Evolutionary conservation across 2,329 filamentous ascomycete species (phyloP), one percentile per base, ranked within the genome.

Genomic region (Trichoderma atrobrunneum): DNA sequence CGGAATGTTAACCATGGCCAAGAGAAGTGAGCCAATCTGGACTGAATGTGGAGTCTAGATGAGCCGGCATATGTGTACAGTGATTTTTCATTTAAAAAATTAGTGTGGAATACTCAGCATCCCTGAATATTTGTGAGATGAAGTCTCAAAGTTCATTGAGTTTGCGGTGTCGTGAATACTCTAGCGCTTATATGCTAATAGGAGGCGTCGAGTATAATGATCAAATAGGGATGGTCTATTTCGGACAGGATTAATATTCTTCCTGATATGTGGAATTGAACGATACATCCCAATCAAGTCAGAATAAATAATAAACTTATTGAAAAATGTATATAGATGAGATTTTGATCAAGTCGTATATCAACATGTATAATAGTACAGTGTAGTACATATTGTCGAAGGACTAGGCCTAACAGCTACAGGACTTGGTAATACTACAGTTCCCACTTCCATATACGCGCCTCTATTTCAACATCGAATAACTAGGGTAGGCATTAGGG

Each of bases 1-100:
- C n/a, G 60, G 60, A 62, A 62, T 28, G 34, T 62, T 62, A 18
- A 43, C 60, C 60, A 62, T 62, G 34, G 24, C 60, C 24, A 28
- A 3, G 24, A 10, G 11, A 26, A 51, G 4, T 18, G 24, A 51
- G n/a, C 48, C n/a, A 51, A 24, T 51, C n/a, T 24, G 18, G 10
- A 51, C 2, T 30, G 7, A 30, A 61, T 18, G n/a, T 28, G 11
- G 10, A 6, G n/a, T 11, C 48, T 51, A 51, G n/a, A 51, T 51
- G 48, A 51, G 11, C 48, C n/a, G 11, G 48, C 48, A 51, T 51
- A 24, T 51, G n/a, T 51, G 2, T 24, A 24, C 11, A 24, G 48
- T 51, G 3, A 21, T 51, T 12, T n/a, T 51, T 12, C 10, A 24
- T 51, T 12, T 21, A 6, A 51, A 7, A 0, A 24, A 24, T 24